Base-by-base conservation (phyloP, 1,139 yeast genomes). In the Magnusiomyces suaveolens region DNA sequence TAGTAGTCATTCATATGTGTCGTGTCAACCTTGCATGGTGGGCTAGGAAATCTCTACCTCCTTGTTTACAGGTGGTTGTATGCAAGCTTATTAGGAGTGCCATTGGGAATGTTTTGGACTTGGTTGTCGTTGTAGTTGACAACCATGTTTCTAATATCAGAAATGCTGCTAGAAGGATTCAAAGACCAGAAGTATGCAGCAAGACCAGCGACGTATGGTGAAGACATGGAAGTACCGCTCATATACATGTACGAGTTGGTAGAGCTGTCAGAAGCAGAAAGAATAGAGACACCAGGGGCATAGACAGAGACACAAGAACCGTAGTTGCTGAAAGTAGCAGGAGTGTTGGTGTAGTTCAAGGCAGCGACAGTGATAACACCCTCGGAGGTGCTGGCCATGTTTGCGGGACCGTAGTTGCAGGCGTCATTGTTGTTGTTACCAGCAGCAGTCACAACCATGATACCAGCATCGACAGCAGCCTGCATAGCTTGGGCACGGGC, bases 151-250 rank as follows among this genome's bases (percentile, higher is more conserved):
- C 51, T 53, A 36, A 56, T 51, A 21, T 56, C 53, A 20, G 44
- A 38, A 32, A 51, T 2, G n/a, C 51, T 29, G 23, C 47, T 46
- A 18, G 48, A 26, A 16, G 55, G 44, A 29, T 53, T 43, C 26
- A 46, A 29, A 18, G 59, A 52, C 59, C 59, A 56, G 49, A 52
- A 56, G 52, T 54, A 56, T 20, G 62, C 60, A 3, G 52, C 63
- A 66, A 86, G 77, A 63, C 95, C 95, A 57, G 87, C 83, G 67
- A 86, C 84, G 66, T 85, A 94, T 51, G 95, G 95, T 44, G 95
- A 83, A 36, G 95, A 94, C 95, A 87, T 86, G n/a, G 94, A 85
- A 14, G 95, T 87, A 72, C 95, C 95, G 46, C 90, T 83, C 70
- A 86, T 75, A 43, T 86, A 80, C 46, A 89, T 87, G 61, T 89